Evolutionary conservation across 306 rosid species (phyloP), one percentile per base, ranked within the genome.

Genomic region (Lathyrus aphaca): DNA sequence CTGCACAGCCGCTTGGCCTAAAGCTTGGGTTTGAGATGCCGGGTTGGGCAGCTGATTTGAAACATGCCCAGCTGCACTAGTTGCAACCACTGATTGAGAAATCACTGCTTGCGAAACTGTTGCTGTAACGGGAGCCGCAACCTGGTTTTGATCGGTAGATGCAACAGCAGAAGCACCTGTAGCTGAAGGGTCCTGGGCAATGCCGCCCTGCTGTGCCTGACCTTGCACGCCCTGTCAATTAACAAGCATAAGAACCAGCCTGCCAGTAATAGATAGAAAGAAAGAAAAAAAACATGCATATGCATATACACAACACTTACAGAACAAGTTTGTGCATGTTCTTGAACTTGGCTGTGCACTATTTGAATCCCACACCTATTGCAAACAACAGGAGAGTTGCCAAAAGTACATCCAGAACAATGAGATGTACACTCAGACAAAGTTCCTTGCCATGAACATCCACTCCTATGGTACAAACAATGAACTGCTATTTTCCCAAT

Each of bases 361-460:
- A 95, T 91, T 76, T 95, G 97, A 74, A 89, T 68, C 44, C 88
- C 95, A 30, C 99, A 95, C 74, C 96, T 86, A 64, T 95, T 95
- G 82, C 99, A 95, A 57, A 87, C 92, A 63, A 95, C 97, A 18
- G 96, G 96, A 54, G 95, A 95, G 76, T 82, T 91, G n/a, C 99
- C 99, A 62, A 87, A 95, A 64, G 92, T 85, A 75, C 99, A 95
- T 61, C 83, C 87, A 69, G 88, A 66, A 86, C 97, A 91, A 80
- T 95, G 99, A 71, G 96, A 69, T 51, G 87, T 81, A 46, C 91
- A 87, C 39, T 91, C 97, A 13, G 95, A 82, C 73, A 95, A 74
- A 45, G 92, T 81, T 48, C 99, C 99, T 75, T 91, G 96, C 97
- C 99, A 95, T 27, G 89, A 66, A 84, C 99, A 95, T 53, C 99